Conservation (phyloP, 2,329 filamentous ascomycete genomes). For the Sporothrix brunneoviolacea region DNA sequence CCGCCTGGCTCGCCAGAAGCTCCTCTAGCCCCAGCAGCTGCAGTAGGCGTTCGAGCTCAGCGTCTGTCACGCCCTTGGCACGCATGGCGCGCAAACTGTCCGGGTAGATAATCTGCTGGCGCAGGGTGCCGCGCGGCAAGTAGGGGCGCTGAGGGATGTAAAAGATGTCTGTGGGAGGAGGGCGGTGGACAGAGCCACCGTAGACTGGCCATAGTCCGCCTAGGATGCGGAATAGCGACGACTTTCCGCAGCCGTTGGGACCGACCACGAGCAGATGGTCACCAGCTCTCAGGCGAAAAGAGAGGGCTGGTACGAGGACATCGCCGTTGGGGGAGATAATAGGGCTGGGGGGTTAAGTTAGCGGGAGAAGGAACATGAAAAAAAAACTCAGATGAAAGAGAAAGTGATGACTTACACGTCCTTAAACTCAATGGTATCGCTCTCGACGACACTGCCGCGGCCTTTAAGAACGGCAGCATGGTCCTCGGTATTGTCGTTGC, state of each 20-base stretch:
- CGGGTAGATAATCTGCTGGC: slow-evolving; percentile 95
- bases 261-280: slow-evolving; percentile 93
- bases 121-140: slow-evolving; percentile 80
- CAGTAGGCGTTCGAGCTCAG: slow-evolving; percentile 71
- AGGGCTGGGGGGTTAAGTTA: slow-evolving; percentile 40
- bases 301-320: slow-evolving; percentile 76
- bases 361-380: neutral
- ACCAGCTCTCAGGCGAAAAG: slow-evolving; percentile 77
- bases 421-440: slow-evolving; percentile 74
- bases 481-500: slow-evolving; percentile 69
- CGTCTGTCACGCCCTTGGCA: slow-evolving; percentile 73
- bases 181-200: slow-evolving; percentile 86
- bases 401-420: slow-evolving; percentile 55
- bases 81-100: slow-evolving; percentile 85
- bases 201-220: slow-evolving; percentile 98
- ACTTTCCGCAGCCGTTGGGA: slow-evolving; percentile 96
- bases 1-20: slow-evolving; percentile 63
- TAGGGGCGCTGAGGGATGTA: slow-evolving; percentile 97
- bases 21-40: slow-evolving; percentile 74
- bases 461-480: slow-evolving; percentile 78
- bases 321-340: slow-evolving; percentile 97
- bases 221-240: slow-evolving; percentile 89
- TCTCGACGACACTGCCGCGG: slow-evolving; percentile 75
- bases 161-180: slow-evolving; percentile 87
- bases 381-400: neutral